Conservation (phyloP, 768 basidiomycete genomes). For the Chalciporus chontae region DNA sequence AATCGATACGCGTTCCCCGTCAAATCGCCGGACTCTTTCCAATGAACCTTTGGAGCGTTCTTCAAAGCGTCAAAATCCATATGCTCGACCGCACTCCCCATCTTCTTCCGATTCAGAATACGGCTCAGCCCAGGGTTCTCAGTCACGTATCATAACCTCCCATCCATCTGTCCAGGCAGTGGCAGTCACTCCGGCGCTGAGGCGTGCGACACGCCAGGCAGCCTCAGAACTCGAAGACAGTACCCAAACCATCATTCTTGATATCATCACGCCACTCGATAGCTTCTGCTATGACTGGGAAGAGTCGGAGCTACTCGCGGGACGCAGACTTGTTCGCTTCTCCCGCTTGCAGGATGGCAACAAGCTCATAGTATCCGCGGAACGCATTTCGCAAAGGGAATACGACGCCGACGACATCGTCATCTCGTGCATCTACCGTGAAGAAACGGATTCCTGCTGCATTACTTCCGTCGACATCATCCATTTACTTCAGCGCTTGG, state of each 20-base stretch:
- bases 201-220: slow-evolving; percentile 23
- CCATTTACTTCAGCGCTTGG: slow-evolving; percentile 78
- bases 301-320: slow-evolving; percentile 58
- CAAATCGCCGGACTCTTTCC: slow-evolving; percentile 29
- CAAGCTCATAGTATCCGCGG: slow-evolving; percentile 74
- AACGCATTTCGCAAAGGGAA: slow-evolving; percentile 67
- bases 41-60: slow-evolving; percentile 17
- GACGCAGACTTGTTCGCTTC: slow-evolving; percentile 87
- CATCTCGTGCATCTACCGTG: slow-evolving; percentile 91
- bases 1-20: slow-evolving; percentile 13
- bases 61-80: slow-evolving; percentile 38
- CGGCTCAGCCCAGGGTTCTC: slow-evolving; percentile 27
- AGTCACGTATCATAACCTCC: slow-evolving; percentile 5
- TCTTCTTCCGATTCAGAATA: slow-evolving; percentile 40
- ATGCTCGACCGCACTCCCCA: slow-evolving; percentile 38
- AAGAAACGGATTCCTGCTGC: slow-evolving; percentile 72
- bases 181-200: slow-evolving; percentile 9
- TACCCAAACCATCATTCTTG: slow-evolving; percentile 54
- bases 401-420: slow-evolving; percentile 75
- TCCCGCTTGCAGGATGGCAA: slow-evolving; percentile 73
- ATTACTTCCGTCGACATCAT: slow-evolving; percentile 97
- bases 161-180: slow-evolving; percentile 6
- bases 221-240: slow-evolving; percentile 37
- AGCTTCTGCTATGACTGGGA: slow-evolving; percentile 57
- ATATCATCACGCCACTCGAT: slow-evolving; percentile 56